A percentile compares a stretch with the other conserved stretches of the same genome.
Conservation (phyloP, 208 protist genomes). For the Leishmania braziliensis region DNA sequence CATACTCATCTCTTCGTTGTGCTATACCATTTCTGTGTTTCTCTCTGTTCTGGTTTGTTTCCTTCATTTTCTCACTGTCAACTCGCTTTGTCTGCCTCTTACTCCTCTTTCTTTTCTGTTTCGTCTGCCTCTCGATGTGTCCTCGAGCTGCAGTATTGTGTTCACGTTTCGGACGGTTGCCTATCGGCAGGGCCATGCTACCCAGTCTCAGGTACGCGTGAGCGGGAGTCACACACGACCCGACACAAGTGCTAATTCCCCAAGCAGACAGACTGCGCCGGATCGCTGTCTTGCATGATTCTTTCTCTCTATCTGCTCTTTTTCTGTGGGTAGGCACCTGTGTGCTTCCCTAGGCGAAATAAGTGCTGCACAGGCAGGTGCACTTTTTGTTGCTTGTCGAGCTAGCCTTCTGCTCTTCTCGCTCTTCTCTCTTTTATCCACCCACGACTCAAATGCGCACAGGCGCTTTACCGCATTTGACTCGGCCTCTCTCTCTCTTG, state of each 20-base stretch:
- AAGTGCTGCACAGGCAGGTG: background rate
- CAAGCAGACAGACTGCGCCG: background rate
- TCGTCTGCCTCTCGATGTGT: background rate
- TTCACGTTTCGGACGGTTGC: background rate
- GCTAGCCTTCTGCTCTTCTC: background rate
- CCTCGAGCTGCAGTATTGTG: background rate
- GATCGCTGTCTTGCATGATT: no score
- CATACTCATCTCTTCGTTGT: background rate
- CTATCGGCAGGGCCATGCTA: background rate
- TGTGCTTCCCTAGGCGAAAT: background rate
- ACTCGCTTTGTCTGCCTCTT: background rate
- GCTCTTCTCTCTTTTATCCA: background rate
- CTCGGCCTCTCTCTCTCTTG: background rate
- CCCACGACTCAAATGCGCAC: background rate
- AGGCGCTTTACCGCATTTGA: background rate
- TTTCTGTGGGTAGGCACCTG: background rate
- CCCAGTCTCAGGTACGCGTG: background rate
- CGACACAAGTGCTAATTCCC: background rate
- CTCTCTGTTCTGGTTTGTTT: background rate
- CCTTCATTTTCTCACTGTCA: background rate
- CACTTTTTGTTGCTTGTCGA: background rate
- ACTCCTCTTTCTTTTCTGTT: background rate
- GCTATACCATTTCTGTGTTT: background rate
- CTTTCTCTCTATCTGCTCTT: no score
- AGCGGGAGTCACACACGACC: background rate